These are phyloP conservation scores for Schizophyllum amplum DNA, from an alignment of 1,284 basidiomycete genomes.

Conservation along the genomic window DNA sequence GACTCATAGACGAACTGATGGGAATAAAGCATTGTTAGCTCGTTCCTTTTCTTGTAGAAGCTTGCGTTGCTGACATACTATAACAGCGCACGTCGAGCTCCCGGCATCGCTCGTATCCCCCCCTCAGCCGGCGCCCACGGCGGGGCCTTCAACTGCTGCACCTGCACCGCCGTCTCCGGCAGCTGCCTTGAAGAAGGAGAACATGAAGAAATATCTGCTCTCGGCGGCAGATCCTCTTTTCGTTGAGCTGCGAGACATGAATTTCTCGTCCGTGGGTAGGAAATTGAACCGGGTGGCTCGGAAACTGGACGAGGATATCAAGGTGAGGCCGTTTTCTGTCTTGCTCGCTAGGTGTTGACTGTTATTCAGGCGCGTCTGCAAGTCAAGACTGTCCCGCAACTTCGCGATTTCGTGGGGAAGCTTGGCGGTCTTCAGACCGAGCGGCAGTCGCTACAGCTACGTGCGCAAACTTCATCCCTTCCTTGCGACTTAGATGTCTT, in stretches of 20 bases:
- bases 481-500: constrained; percentile 2
- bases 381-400: constrained; percentile 87
- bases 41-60: constrained; percentile 2
- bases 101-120: constrained; percentile 70
- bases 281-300: constrained; percentile 78
- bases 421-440: constrained; percentile 88
- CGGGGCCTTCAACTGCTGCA: constrained; percentile 33
- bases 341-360: no score
- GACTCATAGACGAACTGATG: constrained; percentile 91
- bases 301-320: constrained; percentile 87
- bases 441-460: constrained; percentile 82
- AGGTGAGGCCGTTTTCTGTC: no score
- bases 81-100: constrained; percentile 81
- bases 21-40: constrained; percentile 81
- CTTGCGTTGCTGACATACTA: constrained; percentile 3
- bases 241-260: constrained; percentile 80
- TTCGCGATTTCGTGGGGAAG: constrained; percentile 93
- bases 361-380: constrained; percentile 59
- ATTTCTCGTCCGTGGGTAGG: constrained; percentile 90
- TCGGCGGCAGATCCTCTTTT: constrained; percentile 78
- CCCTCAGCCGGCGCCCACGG: constrained; percentile 31
- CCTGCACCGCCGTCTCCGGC: constrained; percentile 35
- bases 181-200: constrained; percentile 56
- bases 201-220: constrained; percentile 83
- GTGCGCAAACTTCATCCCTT: constrained; percentile 35